Evolutionary conservation across 2,329 filamentous ascomycete genomes (phyloP).

Genomic region (Curvularia spicifera): DNA sequence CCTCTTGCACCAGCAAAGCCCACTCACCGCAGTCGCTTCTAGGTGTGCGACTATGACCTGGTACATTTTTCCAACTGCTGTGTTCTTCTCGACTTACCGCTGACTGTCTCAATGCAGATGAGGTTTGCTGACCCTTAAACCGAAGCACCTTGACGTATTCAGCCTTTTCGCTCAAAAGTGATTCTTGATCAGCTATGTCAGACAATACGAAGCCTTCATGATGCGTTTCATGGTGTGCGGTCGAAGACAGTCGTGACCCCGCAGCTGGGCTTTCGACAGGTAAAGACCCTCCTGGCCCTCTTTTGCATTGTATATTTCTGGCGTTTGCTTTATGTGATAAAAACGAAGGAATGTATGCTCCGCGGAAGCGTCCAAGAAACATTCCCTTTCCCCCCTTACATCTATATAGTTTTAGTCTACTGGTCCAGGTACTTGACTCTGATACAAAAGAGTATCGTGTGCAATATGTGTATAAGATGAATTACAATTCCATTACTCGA

Average conservation of each 20-base stretch:
- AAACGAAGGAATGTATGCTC: background rate
- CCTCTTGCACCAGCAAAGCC: slow-evolving; percentile 15
- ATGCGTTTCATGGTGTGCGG: background rate
- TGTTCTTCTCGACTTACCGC: background rate
- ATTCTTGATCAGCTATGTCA: slow-evolving; percentile 9
- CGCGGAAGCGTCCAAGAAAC: background rate
- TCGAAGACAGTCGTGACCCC: background rate
- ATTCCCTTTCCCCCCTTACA: background rate
- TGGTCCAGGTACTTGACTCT: background rate
- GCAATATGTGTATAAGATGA: slow-evolving; percentile 1
- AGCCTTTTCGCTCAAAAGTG: slow-evolving; percentile 10
- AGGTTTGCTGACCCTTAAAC: slow-evolving; percentile 13
- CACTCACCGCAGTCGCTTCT: slow-evolving; percentile 24
- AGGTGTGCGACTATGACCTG: slow-evolving; percentile 15
- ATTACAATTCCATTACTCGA: background rate
- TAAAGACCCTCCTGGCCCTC: slow-evolving; percentile 4
- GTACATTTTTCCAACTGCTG: slow-evolving; percentile 1
- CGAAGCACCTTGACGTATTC: slow-evolving; percentile 3
- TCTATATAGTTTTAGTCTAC: background rate
- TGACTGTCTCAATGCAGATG: slow-evolving; percentile 11
- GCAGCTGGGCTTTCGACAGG: slow-evolving; percentile 1
- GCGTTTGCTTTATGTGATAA: slow-evolving; percentile 1
- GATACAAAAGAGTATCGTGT: background rate
- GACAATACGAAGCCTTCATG: background rate
- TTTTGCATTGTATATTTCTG: slow-evolving; percentile 6